These are phyloP conservation scores for Ophiostoma ulmi DNA, from an alignment of 2,329 filamentous ascomycete species.

Conservation along the genomic window DNA sequence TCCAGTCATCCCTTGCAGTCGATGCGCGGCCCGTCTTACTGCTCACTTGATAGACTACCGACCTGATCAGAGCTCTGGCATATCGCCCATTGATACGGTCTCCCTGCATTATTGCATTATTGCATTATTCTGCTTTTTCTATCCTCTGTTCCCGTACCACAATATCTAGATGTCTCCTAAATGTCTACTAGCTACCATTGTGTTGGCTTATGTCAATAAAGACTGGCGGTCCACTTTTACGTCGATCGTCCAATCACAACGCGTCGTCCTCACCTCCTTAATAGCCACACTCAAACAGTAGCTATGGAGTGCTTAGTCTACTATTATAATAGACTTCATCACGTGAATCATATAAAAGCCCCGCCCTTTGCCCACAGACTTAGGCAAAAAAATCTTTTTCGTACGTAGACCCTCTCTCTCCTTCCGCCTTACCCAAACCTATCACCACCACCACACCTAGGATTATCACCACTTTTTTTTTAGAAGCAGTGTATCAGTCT, in stretches of 20 bases:
- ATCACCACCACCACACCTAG: neutral
- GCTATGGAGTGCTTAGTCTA: too few species aligned
- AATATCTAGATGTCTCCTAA: neutral
- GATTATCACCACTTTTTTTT: conserved; percentile 13
- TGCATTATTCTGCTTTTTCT: too few species aligned
- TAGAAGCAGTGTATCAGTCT: neutral
- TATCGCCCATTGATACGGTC: too few species aligned
- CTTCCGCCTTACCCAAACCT: neutral
- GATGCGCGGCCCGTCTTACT: too few species aligned
- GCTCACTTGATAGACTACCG: too few species aligned
- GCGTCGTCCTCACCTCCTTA: neutral
- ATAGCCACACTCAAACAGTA: neutral
- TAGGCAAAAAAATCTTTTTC: conserved; percentile 12
- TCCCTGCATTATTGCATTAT: too few species aligned
- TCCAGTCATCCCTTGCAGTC: neutral
- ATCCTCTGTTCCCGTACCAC: neutral
- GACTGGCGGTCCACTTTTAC: neutral
- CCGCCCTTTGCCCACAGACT: conserved; percentile 25
- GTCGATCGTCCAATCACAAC: neutral
- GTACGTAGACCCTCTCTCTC: neutral
- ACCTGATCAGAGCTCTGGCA: too few species aligned
- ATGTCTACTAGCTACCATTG: neutral
- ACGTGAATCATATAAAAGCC: conserved; percentile 22
- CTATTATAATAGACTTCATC: neutral
- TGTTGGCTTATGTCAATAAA: neutral